A percentile compares a stretch with the other conserved stretches of the same genome.
These are phyloP conservation scores for Calonectria hawksworthii DNA, from an alignment of 2,329 filamentous ascomycete genomes.

Conservation along the genomic window DNA sequence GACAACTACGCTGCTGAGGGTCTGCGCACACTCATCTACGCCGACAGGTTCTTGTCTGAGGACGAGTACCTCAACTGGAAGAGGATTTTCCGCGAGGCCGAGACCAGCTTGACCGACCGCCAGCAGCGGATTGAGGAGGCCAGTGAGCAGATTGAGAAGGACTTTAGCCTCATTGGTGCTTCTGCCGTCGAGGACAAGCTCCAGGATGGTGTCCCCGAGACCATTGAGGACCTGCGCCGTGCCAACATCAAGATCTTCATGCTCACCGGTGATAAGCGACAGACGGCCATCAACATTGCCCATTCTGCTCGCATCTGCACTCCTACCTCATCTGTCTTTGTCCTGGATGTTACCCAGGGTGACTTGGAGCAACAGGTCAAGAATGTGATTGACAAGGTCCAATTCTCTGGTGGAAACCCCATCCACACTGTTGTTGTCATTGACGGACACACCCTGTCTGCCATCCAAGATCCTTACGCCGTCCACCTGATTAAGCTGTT, in stretches of 20 bases:
- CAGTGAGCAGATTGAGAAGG: slow-evolving; percentile 82
- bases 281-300: slow-evolving; percentile 90
- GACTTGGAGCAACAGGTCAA: slow-evolving; percentile 76
- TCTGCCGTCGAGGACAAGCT: slow-evolving; percentile 93
- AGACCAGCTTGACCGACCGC: slow-evolving; percentile 82
- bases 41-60: slow-evolving; percentile 81
- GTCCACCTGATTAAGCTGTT: slow-evolving; percentile 69
- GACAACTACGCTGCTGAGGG: slow-evolving; percentile 92
- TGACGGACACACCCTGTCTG: slow-evolving; percentile 83
- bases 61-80: slow-evolving; percentile 83
- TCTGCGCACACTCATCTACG: slow-evolving; percentile 85
- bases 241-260: slow-evolving; percentile 95
- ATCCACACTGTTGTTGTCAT: slow-evolving; percentile 79
- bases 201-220: slow-evolving; percentile 86
- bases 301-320: slow-evolving; percentile 79
- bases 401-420: slow-evolving; percentile 65
- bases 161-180: slow-evolving; percentile 83
- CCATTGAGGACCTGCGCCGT: slow-evolving; percentile 85
- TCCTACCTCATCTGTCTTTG: slow-evolving; percentile 82
- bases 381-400: slow-evolving; percentile 66
- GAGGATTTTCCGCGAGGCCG: slow-evolving; percentile 79
- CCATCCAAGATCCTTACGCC: slow-evolving; percentile 72
- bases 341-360: slow-evolving; percentile 76
- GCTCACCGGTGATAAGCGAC: slow-evolving; percentile 89
- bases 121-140: slow-evolving; percentile 83